These are phyloP conservation scores for Byssochlamys sp. DNA, from an alignment of 2,329 filamentous ascomycete genomes.

Conservation along the genomic window DNA sequence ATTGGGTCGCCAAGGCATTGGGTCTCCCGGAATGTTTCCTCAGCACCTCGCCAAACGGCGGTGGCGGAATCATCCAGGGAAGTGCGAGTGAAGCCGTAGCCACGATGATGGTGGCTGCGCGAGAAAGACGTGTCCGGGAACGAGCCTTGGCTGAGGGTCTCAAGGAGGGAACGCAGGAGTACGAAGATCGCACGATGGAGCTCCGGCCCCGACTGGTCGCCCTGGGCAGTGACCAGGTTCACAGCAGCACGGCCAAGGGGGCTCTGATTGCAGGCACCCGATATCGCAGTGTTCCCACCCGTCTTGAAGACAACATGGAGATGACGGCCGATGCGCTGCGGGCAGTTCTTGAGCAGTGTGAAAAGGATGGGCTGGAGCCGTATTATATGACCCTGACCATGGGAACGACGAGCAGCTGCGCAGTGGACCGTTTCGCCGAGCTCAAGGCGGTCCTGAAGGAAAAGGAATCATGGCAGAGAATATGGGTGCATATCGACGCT, in stretches of 20 bases:
- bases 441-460: conserved; percentile 49
- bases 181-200: conserved; percentile 60
- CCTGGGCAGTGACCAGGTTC: conserved; percentile 66
- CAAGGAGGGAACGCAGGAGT: conserved; percentile 42
- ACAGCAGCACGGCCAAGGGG: conserved; percentile 78
- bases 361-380: conserved; percentile 62
- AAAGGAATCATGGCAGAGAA: conserved; percentile 40
- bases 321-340: conserved; percentile 58
- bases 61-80: conserved; percentile 90
- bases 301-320: conserved; percentile 54
- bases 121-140: conserved; percentile 64
- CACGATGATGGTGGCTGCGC: conserved; percentile 75
- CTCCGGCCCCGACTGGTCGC: conserved; percentile 66
- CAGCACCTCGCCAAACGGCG: conserved; percentile 54
- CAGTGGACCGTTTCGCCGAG: conserved; percentile 68
- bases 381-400: conserved; percentile 79
- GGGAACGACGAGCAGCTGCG: conserved; percentile 81
- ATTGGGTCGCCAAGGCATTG: conserved; percentile 76
- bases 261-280: conserved; percentile 78
- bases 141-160: conserved; percentile 44
- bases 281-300: conserved; percentile 59
- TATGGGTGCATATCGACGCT: conserved; percentile 92
- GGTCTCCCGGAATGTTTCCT: conserved; percentile 63
- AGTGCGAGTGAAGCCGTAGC: conserved; percentile 80
- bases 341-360: conserved; percentile 54